Conservation (phyloP, 306 rosid genomes). For the Pyrus communis region DNA sequence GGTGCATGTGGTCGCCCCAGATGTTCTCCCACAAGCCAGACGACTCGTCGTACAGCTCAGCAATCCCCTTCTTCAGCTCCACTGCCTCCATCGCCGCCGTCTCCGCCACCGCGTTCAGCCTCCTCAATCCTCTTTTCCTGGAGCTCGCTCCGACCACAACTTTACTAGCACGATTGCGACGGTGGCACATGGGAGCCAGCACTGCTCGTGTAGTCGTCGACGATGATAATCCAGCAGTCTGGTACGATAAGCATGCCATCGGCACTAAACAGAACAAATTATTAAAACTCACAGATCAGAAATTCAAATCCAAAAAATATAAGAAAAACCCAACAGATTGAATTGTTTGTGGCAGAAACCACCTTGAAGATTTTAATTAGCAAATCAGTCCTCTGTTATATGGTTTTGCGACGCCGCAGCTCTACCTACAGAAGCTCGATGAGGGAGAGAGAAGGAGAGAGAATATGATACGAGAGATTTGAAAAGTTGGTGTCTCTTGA, state of each 20-base stretch:
- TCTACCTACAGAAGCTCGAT: not conserved
- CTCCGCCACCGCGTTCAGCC: not conserved
- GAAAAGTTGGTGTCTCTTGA: not conserved
- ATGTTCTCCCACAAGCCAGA: constrained; percentile 71
- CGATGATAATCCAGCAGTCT: not conserved
- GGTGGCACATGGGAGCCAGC: not conserved
- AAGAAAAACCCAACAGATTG: not conserved
- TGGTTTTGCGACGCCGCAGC: not conserved
- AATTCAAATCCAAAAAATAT: not conserved
- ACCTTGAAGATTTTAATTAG: not conserved
- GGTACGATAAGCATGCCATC: not conserved
- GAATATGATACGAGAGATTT: not conserved
- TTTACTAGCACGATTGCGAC: not conserved
- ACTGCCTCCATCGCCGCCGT: not conserved
- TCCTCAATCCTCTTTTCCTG: not conserved
- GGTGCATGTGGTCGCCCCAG: constrained; percentile 98
- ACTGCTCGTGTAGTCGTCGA: not conserved
- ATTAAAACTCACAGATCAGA: not conserved
- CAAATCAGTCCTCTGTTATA: not conserved
- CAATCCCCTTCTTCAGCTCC: constrained; percentile 56
- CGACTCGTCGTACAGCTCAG: constrained; percentile 85
- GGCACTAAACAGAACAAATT: not conserved
- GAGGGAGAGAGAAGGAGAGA: not conserved
- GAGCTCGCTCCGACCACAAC: not conserved
- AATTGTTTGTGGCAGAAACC: not conserved